A percentile compares a stretch with the other conserved stretches of the same genome.
These are phyloP conservation scores for Poa annua DNA, from an alignment of 176 grass and related monocot genomes.

Conservation along the genomic window DNA sequence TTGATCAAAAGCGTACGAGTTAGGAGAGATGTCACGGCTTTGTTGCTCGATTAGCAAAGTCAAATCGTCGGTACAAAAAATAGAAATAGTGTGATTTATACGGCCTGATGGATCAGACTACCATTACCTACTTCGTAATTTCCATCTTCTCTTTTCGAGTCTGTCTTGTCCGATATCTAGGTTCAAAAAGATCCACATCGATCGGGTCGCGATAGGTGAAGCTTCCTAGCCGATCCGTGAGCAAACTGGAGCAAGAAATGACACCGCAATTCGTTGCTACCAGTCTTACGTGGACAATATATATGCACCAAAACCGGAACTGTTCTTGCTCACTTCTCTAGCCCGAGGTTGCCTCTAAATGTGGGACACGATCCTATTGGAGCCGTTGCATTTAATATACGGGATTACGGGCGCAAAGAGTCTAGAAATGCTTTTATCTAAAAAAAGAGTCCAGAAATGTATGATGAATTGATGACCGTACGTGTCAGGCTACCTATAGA, in stretches of 20 bases:
- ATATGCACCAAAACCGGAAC: too few species aligned
- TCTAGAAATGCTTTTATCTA: too few species aligned
- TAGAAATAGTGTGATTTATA: not conserved
- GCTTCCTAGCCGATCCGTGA: not conserved
- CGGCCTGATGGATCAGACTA: not conserved
- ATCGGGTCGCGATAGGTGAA: not conserved
- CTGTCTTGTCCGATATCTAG: too few species aligned
- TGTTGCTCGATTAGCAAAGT: not conserved
- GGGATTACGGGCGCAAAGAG: not conserved
- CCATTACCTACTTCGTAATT: too few species aligned
- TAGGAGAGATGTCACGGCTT: not conserved
- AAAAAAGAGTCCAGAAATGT: too few species aligned
- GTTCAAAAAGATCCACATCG: not conserved
- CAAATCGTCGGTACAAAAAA: not conserved
- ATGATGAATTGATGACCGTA: not conserved
- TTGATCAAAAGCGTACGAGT: too few species aligned
- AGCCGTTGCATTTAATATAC: not conserved
- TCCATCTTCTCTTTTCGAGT: too few species aligned
- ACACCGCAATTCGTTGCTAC: not conserved
- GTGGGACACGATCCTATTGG: not conserved
- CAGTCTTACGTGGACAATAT: not conserved
- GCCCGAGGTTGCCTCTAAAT: not conserved
- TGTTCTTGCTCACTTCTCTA: not conserved
- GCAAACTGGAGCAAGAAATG: not conserved
- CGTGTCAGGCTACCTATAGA: not conserved